Percentiles rank a stretch among this genome's conserved stretches.
Evolutionary conservation across 768 basidiomycete species (phyloP).

Genomic region (Russula dissimulans): DNA sequence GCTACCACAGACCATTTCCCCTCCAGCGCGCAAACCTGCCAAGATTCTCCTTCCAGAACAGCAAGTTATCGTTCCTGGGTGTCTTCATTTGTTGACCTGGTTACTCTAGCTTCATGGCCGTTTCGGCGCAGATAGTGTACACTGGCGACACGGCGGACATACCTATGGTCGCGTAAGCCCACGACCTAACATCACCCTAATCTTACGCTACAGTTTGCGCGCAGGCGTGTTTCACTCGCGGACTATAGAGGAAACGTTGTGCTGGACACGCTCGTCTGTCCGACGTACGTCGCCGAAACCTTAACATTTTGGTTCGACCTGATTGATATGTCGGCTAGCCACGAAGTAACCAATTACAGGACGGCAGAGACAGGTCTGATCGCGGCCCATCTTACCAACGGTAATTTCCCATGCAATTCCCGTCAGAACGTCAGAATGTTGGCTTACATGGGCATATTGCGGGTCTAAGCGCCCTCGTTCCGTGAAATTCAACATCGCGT

Average conservation of each 20-base stretch:
- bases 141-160: conserved; percentile 33
- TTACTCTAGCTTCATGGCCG: conserved; percentile 35
- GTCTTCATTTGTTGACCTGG: conserved; percentile 1
- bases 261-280: conserved; percentile 43
- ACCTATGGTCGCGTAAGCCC: conserved; percentile 46
- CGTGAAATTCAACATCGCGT: conserved; percentile 38
- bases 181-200: background rate
- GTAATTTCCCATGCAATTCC: conserved; percentile 22
- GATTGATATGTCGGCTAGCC: conserved; percentile 26
- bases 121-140: conserved; percentile 37
- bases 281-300: conserved; percentile 32
- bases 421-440: background rate
- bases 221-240: conserved; percentile 42
- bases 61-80: conserved; percentile 11
- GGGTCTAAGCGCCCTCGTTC: conserved; percentile 38
- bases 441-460: background rate
- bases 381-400: conserved; percentile 31
- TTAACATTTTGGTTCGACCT: background rate
- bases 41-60: conserved; percentile 25
- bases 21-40: conserved; percentile 18
- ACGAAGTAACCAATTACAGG: conserved; percentile 40
- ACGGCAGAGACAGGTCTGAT: conserved; percentile 39
- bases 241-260: conserved; percentile 40
- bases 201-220: background rate
- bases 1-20: background rate